phyloP scores from a whole-genome alignment of 2,329 filamentous ascomycete species.

The Pseudogymnoascus destructans region DNA sequence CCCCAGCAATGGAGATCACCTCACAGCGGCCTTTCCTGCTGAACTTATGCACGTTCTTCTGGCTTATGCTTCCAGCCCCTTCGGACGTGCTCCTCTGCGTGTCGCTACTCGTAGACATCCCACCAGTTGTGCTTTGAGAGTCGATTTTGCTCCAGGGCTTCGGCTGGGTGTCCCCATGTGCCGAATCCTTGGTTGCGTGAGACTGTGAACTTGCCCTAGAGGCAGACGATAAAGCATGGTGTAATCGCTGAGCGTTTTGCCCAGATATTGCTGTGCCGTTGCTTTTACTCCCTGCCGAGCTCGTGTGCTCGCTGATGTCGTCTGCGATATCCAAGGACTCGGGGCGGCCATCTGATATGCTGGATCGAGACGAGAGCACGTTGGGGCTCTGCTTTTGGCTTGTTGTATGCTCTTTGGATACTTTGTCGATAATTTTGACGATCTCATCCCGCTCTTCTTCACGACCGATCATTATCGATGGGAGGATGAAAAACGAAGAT shows the following conservation, averaged over 20 bases:
- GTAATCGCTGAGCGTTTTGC: background rate
- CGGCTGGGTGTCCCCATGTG: background rate
- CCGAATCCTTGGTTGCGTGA: background rate
- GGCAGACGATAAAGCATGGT: background rate
- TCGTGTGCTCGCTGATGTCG: slow-evolving; percentile 45
- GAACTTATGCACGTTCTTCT: slow-evolving; percentile 34
- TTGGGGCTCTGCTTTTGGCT: slow-evolving; percentile 31
- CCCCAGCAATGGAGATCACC: slow-evolving; percentile 46
- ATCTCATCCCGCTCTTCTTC: slow-evolving; percentile 58
- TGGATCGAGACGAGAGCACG: slow-evolving; percentile 41
- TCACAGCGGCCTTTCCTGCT: slow-evolving; percentile 50
- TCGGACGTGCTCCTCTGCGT: slow-evolving; percentile 17
- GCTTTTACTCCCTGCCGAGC: slow-evolving; percentile 38
- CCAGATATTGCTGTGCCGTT: slow-evolving; percentile 1
- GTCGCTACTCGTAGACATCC: background rate
- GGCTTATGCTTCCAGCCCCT: slow-evolving; percentile 21
- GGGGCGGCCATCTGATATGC: slow-evolving; percentile 31
- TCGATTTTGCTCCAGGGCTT: slow-evolving; percentile 7
- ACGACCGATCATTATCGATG: slow-evolving; percentile 68
- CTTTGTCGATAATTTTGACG: slow-evolving; percentile 61
- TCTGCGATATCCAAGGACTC: slow-evolving; percentile 31
- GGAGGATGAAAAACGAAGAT: slow-evolving; percentile 83
- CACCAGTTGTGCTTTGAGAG: background rate
- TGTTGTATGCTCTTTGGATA: slow-evolving; percentile 50
- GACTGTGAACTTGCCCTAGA: background rate